Conservation (phyloP, 1,284 basidiomycete genomes). For the Moesziomyces sp. region DNA sequence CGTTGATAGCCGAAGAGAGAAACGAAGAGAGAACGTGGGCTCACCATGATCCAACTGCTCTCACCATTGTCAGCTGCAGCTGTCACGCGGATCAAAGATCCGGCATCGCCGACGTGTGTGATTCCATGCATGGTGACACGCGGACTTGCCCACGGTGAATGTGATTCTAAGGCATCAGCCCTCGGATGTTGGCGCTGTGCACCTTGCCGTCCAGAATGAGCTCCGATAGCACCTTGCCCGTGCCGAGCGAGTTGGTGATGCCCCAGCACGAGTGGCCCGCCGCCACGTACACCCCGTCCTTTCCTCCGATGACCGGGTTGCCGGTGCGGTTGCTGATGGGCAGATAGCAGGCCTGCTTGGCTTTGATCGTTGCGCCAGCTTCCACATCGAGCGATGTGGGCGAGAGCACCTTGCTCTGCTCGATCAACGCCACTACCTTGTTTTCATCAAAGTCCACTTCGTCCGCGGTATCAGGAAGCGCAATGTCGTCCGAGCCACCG, state of each 20-base stretch:
- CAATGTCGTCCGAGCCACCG: slow-evolving; percentile 69
- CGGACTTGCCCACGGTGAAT: not conserved
- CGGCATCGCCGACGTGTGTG: no score
- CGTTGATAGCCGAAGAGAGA: no score
- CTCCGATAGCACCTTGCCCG: slow-evolving; percentile 72
- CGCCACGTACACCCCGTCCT: slow-evolving; percentile 70
- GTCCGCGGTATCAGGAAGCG: slow-evolving; percentile 66
- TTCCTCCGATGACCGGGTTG: slow-evolving; percentile 71
- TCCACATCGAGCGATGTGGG: slow-evolving; percentile 69
- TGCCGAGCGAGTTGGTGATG: slow-evolving; percentile 70
- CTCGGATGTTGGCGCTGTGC: slow-evolving; percentile 71
- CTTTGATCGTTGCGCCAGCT: slow-evolving; percentile 65
- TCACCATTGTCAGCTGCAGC: no score
- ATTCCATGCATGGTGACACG: not conserved
- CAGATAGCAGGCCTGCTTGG: slow-evolving; percentile 72
- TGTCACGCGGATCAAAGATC: no score
- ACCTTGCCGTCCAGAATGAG: slow-evolving; percentile 71
- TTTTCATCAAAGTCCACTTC: slow-evolving; percentile 57
- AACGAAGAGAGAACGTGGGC: no score
- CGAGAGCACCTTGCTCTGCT: slow-evolving; percentile 70
- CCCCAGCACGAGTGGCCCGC: slow-evolving; percentile 71
- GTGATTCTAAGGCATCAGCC: slow-evolving; percentile 67
- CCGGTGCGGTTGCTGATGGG: slow-evolving; percentile 71
- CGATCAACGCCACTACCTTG: slow-evolving; percentile 69
- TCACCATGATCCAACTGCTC: no score